phyloP scores from a whole-genome alignment of 2,329 filamentous ascomycete genomes.

The Cordyceps cicadae region DNA sequence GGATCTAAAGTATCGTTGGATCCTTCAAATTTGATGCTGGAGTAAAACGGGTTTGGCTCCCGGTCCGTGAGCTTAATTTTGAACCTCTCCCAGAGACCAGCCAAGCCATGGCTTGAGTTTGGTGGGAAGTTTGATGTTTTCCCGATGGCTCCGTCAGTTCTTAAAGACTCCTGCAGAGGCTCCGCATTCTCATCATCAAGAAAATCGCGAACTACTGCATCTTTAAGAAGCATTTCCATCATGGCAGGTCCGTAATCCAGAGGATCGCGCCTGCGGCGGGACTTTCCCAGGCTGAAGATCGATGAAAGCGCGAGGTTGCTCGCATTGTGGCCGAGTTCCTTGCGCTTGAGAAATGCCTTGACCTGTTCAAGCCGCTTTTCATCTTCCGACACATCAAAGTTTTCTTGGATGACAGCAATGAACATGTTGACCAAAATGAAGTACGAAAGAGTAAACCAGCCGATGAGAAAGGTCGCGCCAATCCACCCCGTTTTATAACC shows the following conservation, averaged over 20 bases:
- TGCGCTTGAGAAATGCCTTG: conserved; percentile 85
- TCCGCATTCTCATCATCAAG: conserved; percentile 57
- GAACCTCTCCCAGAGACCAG: conserved; percentile 53
- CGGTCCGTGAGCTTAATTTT: conserved; percentile 48
- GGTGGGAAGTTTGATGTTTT: not conserved
- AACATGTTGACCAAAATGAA: conserved; percentile 99
- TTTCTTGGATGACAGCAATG: conserved; percentile 99
- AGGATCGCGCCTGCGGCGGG: conserved; percentile 62
- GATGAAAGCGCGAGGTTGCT: conserved; percentile 70
- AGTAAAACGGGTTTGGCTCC: conserved; percentile 94
- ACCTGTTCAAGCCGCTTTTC: conserved; percentile 96
- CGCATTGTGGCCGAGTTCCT: conserved; percentile 66
- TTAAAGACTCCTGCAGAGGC: conserved; percentile 21
- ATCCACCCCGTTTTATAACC: conserved; percentile 76
- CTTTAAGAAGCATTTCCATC: conserved; percentile 93
- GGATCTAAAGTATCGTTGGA: conserved; percentile 75
- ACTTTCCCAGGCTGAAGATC: conserved; percentile 56
- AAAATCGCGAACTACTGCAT: conserved; percentile 90
- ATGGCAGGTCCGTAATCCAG: conserved; percentile 86
- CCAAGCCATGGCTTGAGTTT: conserved; percentile 31
- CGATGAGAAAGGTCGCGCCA: conserved; percentile 78
- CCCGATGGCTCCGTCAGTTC: conserved; percentile 11
- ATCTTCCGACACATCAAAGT: conserved; percentile 97
- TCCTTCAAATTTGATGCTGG: conserved; percentile 59
- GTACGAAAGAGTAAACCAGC: conserved; percentile 93